Evolutionary conservation across 495 filamentous ascomycete species (phyloP).

Genomic region (Aspergillus diversus): DNA sequence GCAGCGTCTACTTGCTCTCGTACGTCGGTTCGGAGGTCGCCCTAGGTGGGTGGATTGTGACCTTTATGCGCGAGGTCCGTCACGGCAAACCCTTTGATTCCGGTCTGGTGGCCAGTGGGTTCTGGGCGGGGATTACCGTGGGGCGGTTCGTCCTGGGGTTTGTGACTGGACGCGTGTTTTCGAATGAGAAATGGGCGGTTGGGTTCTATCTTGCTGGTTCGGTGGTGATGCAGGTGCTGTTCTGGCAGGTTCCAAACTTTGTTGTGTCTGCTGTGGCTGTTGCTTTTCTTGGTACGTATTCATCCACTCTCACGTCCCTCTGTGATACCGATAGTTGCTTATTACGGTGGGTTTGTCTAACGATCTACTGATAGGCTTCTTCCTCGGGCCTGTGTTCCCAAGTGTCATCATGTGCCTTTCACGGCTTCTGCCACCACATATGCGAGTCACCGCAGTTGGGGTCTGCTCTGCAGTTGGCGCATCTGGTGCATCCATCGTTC

Average conservation of each 20-base stretch:
- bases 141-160: conserved; percentile 61
- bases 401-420: conserved; percentile 75
- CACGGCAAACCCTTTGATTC: conserved; percentile 52
- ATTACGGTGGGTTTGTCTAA: background rate
- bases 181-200: conserved; percentile 58
- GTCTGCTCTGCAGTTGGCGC: conserved; percentile 79
- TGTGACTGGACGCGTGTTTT: conserved; percentile 44
- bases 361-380: conserved; percentile 61
- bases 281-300: conserved; percentile 22
- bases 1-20: conserved; percentile 67
- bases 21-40: conserved; percentile 81
- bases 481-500: conserved; percentile 69
- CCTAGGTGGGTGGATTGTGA: conserved; percentile 69
- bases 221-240: conserved; percentile 58
- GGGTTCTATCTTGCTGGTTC: conserved; percentile 50
- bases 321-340: background rate
- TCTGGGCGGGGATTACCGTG: conserved; percentile 62
- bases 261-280: conserved; percentile 70
- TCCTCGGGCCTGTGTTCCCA: conserved; percentile 65
- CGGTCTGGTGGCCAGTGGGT: conserved; percentile 62
- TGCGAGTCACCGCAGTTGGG: conserved; percentile 77
- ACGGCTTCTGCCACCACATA: conserved; percentile 70
- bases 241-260: conserved; percentile 69
- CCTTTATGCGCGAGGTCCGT: conserved; percentile 59
- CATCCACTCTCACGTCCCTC: background rate